Conservation (phyloP, 768 basidiomycete genomes). For the Gautieria morchelliformis region DNA sequence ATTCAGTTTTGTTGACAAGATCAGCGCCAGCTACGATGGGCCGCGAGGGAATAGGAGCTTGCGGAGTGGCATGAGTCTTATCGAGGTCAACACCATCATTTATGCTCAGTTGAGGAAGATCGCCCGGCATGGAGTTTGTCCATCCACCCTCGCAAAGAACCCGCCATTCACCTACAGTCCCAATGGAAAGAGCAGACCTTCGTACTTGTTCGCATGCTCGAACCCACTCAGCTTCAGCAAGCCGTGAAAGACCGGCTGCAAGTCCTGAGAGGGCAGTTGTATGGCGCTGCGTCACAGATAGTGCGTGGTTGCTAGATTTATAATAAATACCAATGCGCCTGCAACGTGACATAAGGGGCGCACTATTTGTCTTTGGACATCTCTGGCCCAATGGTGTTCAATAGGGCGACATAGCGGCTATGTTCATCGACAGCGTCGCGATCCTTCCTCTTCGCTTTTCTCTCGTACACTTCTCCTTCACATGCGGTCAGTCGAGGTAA, state of each 20-base stretch:
- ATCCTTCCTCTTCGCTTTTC: conserved; percentile 67
- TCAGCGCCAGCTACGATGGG: neutral
- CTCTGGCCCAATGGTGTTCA: conserved; percentile 64
- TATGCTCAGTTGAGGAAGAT: conserved; percentile 15
- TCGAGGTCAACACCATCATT: neutral
- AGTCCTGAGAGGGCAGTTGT: conserved; percentile 46
- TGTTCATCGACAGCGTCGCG: conserved; percentile 66
- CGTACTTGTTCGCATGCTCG: conserved; percentile 65
- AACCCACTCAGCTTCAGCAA: conserved; percentile 76
- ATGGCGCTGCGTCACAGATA: conserved; percentile 54
- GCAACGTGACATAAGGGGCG: conserved; percentile 18
- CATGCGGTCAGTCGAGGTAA: neutral
- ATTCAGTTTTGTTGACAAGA: neutral
- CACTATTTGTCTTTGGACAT: conserved; percentile 76
- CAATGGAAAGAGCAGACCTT: conserved; percentile 54
- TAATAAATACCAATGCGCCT: neutral
- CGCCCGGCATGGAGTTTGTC: conserved; percentile 33
- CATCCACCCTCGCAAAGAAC: conserved; percentile 71
- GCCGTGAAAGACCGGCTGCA: conserved; percentile 53
- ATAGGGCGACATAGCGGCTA: conserved; percentile 63
- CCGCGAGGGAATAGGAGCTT: too few relatives aligned
- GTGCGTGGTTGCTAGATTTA: conserved; percentile 53
- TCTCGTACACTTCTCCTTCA: conserved; percentile 64
- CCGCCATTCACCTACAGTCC: conserved; percentile 63
- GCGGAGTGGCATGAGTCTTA: neutral